Conservation (phyloP, 148 eudicot genomes). For the Rhododendron simsii region DNA sequence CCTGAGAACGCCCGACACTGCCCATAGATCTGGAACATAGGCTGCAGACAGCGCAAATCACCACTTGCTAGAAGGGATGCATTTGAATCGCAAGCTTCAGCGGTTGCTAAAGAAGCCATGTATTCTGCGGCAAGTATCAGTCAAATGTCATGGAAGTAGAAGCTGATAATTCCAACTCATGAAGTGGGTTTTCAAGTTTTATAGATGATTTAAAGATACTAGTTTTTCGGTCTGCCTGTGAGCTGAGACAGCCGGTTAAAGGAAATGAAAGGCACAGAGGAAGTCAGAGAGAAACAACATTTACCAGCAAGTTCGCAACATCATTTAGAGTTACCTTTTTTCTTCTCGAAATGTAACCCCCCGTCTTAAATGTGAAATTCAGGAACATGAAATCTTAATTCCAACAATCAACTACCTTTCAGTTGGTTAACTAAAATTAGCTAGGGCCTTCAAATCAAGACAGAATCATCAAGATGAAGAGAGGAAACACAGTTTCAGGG, state of each 20-base stretch:
- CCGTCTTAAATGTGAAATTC: neutral
- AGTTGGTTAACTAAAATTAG: neutral
- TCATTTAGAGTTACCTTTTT: neutral
- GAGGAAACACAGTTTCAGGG: neutral
- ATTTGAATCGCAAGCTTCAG: slow-evolving; percentile 37
- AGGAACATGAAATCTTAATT: neutral
- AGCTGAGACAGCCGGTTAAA: neutral
- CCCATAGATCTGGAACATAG: slow-evolving; percentile 36
- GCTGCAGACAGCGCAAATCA: slow-evolving; percentile 31
- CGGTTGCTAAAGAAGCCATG: slow-evolving; percentile 34
- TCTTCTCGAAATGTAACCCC: neutral
- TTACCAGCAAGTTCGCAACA: neutral
- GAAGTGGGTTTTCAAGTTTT: neutral
- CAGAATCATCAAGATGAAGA: neutral
- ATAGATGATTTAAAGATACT: neutral
- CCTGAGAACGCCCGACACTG: slow-evolving; percentile 33
- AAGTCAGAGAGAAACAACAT: neutral
- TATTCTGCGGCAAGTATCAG: neutral
- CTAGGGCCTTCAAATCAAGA: neutral
- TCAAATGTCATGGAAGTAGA: neutral
- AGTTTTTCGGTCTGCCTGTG: neutral
- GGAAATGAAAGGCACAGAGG: neutral
- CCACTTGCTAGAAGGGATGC: slow-evolving; percentile 26
- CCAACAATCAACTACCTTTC: neutral
- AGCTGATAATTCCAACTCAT: neutral